These are phyloP conservation scores for Fusarium keratoplasticum DNA, from an alignment of 2,329 filamentous ascomycete genomes.

Conservation along the genomic window DNA sequence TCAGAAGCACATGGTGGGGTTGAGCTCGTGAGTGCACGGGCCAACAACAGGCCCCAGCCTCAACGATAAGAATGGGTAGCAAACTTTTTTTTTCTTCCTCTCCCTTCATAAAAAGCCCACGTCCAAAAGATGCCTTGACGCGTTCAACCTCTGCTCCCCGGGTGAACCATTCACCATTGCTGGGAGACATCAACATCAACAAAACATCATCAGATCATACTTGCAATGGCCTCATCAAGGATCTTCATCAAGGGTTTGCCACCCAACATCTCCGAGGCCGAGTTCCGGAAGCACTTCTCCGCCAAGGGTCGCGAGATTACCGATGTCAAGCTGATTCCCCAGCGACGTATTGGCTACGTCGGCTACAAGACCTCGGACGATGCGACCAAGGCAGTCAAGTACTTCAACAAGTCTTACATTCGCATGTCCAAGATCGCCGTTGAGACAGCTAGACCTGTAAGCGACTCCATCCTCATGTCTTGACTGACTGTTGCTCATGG, in stretches of 20 bases:
- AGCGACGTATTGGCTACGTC: constrained; percentile 93
- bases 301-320: constrained; percentile 79
- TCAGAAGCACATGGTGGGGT: constrained; percentile 35
- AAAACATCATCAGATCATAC: constrained; percentile 16
- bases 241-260: constrained; percentile 87
- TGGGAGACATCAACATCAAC: constrained; percentile 26
- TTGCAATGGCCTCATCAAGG: constrained; percentile 70
- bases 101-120: constrained; percentile 39
- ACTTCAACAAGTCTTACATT: constrained; percentile 96
- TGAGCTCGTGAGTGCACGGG: constrained; percentile 35
- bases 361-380: constrained; percentile 88
- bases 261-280: constrained; percentile 83
- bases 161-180: constrained; percentile 42
- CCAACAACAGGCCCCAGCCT: constrained; percentile 33
- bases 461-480: constrained; percentile 42
- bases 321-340: constrained; percentile 90
- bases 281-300: constrained; percentile 91
- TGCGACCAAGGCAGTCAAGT: constrained; percentile 86
- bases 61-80: constrained; percentile 43
- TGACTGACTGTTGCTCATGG: constrained; percentile 47
- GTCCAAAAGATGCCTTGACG: constrained; percentile 43
- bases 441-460: constrained; percentile 85
- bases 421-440: constrained; percentile 95
- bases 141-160: constrained; percentile 31
- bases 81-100: constrained; percentile 47